Percentiles rank a stretch among this genome's conserved stretches.
phyloP scores from a whole-genome alignment of 1,284 basidiomycete genomes.

The Trichosporon faecale region DNA sequence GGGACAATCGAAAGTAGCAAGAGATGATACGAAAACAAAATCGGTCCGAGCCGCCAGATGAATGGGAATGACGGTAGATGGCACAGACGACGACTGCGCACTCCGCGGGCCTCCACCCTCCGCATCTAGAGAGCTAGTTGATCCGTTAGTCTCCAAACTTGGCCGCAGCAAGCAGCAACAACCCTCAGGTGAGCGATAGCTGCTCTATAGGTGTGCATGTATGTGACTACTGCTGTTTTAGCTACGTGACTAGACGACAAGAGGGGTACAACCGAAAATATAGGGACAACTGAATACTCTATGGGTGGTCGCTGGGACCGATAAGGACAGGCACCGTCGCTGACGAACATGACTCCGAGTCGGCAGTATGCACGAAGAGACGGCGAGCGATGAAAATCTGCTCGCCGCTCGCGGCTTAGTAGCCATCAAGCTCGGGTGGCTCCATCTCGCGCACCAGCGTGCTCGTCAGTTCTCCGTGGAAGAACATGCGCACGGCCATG shows the following conservation, averaged over 20 bases:
- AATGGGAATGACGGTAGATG: background rate
- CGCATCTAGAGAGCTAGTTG: background rate
- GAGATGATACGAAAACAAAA: background rate
- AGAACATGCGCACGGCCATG: slow-evolving; percentile 55
- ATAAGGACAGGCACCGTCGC: background rate
- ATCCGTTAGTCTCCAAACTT: background rate
- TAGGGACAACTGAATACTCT: background rate
- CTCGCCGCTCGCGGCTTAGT: slow-evolving; percentile 11
- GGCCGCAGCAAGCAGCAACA: too few species aligned
- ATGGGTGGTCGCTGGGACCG: background rate
- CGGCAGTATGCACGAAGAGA: background rate
- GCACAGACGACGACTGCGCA: background rate
- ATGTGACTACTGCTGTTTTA: background rate
- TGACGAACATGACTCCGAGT: background rate
- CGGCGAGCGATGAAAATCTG: background rate
- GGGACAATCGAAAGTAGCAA: background rate
- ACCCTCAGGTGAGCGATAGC: too few species aligned
- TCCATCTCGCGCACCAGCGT: slow-evolving; percentile 15
- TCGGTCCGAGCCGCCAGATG: background rate
- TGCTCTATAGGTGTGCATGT: background rate
- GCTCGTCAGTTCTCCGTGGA: slow-evolving; percentile 35
- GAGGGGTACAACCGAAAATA: background rate
- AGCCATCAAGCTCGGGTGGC: slow-evolving; percentile 26
- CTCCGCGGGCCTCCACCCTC: background rate
- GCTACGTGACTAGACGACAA: background rate